Evolutionary conservation across 2,329 filamentous ascomycete genomes (phyloP), one percentile per base, ranked within the genome.

Genomic region (Aspergillus japonicus): DNA sequence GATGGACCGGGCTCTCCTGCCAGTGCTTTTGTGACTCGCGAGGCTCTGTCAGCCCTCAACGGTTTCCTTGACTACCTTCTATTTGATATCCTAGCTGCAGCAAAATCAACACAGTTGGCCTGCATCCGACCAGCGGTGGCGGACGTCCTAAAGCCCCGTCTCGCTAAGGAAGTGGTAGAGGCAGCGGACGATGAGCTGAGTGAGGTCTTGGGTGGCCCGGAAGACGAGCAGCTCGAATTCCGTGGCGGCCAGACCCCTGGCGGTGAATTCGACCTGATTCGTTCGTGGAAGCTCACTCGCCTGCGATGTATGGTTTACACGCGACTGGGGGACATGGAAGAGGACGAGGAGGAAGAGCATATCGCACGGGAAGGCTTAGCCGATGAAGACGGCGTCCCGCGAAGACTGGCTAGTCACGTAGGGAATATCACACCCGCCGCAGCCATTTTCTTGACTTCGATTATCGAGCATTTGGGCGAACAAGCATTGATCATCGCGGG

Each of bases 281-380:
- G 93, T 58, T 89, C 93, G 19, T 99, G 95, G 93, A 97, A 96
- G 79, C 86, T 95, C 66, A 95, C 93, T 0, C 87, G 95, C 57
- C 79, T 99, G 69, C 87, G 95, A 62, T 96, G 95, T 75, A 99
- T 99, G 95, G 94, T 99, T 23, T 98, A 98, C 74, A 98, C 93
- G 8, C 93, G 95, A 8, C 81, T 99, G 6, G 95, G 95, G 49
- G 94, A 99, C 71, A 88, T 99, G 84, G 96, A 99, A 75, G 95
- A 99, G 77, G 93, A 98, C 66, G 95, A 99, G 66, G 95, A 98
- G 75, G 94, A 97, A 71, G 87, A 88, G 54, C 91, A 91, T 70
- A 90, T 96, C 72, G 87, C 92, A 64, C 87, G 92, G 68, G 92
- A 95, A 59, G 85, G 90, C 47, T 81, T 94, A 74, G 78, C 80